Conservation (phyloP, 805 yeast genomes). For the Millerozyma miso region DNA sequence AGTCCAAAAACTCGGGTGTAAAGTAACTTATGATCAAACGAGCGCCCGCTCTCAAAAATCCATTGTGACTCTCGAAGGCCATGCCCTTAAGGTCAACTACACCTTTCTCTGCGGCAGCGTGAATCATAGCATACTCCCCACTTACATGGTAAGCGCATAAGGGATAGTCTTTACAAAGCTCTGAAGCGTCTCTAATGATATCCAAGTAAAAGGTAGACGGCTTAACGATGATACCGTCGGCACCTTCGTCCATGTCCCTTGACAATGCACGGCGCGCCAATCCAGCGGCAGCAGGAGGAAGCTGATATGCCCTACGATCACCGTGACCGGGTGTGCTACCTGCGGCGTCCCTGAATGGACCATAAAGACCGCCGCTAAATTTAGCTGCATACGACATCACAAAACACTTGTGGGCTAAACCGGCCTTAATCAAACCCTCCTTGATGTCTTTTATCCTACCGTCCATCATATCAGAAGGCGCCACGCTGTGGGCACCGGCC, state of each 20-base stretch:
- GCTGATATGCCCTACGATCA: conserved; percentile 88
- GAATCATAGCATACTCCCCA: conserved; percentile 97
- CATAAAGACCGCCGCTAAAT: conserved; percentile 85
- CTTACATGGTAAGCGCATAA: conserved; percentile 93
- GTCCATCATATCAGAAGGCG: conserved; percentile 97
- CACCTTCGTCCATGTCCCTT: conserved; percentile 87
- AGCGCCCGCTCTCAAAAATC: conserved; percentile 95
- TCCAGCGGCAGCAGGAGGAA: conserved; percentile 91
- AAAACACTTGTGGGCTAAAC: conserved; percentile 81
- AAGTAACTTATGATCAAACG: conserved; percentile 85
- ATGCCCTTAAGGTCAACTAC: conserved; percentile 76
- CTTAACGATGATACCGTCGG: conserved; percentile 93
- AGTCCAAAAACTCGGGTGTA: conserved; percentile 92
- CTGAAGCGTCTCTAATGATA: conserved; percentile 82
- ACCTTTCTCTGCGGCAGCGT: conserved; percentile 97
- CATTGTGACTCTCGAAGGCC: conserved; percentile 87
- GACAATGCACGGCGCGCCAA: conserved; percentile 86
- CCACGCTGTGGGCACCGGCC: conserved; percentile 94
- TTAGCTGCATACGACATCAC: conserved; percentile 94
- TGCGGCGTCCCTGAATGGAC: conserved; percentile 98
- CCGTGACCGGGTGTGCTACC: conserved; percentile 87
- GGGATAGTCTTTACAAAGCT: conserved; percentile 78
- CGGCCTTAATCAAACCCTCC: conserved; percentile 72
- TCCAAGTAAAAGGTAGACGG: conserved; percentile 96
- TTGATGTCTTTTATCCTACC: conserved; percentile 90